Conservation (phyloP, 352 stramenopile species). For the Phytophthora fragariae region DNA sequence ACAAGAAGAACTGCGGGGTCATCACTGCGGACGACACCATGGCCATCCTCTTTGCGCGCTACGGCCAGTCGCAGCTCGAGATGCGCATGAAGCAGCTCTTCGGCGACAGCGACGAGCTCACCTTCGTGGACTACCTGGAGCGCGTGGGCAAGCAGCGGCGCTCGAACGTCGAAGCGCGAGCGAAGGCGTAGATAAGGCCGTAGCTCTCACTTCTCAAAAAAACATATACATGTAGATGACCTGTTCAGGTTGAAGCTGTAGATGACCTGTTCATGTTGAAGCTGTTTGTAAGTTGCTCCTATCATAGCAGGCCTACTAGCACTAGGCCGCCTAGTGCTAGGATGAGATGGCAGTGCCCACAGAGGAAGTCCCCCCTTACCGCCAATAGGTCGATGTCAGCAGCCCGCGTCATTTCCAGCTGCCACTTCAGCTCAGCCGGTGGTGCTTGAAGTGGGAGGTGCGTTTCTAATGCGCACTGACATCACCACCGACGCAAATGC, state of each 20-base stretch:
- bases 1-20: slow-evolving; percentile 94
- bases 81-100: slow-evolving; percentile 93
- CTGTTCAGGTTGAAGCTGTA: neutral
- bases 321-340: too few species aligned
- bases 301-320: too few species aligned
- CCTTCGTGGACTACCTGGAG: slow-evolving; percentile 84
- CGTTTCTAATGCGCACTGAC: slow-evolving; percentile 5
- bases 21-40: slow-evolving; percentile 98
- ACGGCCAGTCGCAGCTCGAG: slow-evolving; percentile 89
- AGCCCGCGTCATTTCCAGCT: neutral
- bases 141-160: slow-evolving; percentile 78
- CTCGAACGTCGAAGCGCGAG: slow-evolving; percentile 61
- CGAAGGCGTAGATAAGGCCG: slow-evolving; percentile 45
- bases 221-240: neutral
- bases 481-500: neutral
- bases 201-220: neutral
- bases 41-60: slow-evolving; percentile 97
- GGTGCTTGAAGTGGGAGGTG: slow-evolving; percentile 17
- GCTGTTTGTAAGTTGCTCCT: neutral
- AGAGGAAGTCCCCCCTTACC: neutral
- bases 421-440: neutral
- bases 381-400: too few species aligned
- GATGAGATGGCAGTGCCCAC: neutral
- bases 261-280: neutral
- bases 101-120: slow-evolving; percentile 85